These are phyloP conservation scores for Yamadazyma blattariae DNA, from an alignment of 1,139 yeast species.

Conservation along the genomic window DNA sequence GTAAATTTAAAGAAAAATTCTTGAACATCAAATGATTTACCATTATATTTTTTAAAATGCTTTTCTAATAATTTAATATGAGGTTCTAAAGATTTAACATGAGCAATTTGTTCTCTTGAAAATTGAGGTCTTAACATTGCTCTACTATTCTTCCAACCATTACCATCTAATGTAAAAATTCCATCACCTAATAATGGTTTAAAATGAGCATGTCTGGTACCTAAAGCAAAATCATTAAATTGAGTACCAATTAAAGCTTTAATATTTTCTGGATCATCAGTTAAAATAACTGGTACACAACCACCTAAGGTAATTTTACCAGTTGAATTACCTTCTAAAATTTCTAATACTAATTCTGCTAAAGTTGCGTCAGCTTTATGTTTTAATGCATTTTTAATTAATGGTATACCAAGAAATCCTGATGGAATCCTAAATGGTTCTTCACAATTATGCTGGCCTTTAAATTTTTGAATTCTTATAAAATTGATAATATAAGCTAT, in stretches of 20 bases:
- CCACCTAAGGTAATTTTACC: slow-evolving; percentile 42
- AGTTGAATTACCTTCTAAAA: slow-evolving; percentile 15
- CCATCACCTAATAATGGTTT: slow-evolving; percentile 53
- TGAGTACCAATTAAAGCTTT: slow-evolving; percentile 42
- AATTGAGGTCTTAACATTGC: slow-evolving; percentile 61
- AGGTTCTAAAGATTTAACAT: slow-evolving; percentile 46
- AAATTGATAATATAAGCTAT: neutral
- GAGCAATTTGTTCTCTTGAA: slow-evolving; percentile 53
- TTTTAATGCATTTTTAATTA: slow-evolving; percentile 16
- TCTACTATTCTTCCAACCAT: slow-evolving; percentile 57
- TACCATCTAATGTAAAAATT: slow-evolving; percentile 54
- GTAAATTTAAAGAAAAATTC: slow-evolving; percentile 49
- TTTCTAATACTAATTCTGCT: slow-evolving; percentile 18
- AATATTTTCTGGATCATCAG: slow-evolving; percentile 39
- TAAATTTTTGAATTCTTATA: slow-evolving; percentile 22
- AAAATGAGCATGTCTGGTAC: slow-evolving; percentile 43
- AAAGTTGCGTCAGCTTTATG: slow-evolving; percentile 23
- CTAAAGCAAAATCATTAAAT: slow-evolving; percentile 52
- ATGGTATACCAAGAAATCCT: slow-evolving; percentile 16
- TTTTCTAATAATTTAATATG: slow-evolving; percentile 39
- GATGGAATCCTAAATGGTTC: slow-evolving; percentile 42
- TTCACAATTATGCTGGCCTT: slow-evolving; percentile 55
- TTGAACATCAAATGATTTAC: slow-evolving; percentile 44
- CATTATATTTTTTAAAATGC: slow-evolving; percentile 26
- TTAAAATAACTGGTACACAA: slow-evolving; percentile 34